Evolutionary conservation across 306 rosid species (phyloP), one percentile per base, ranked within the genome.

Genomic region (Malus asiatica): DNA sequence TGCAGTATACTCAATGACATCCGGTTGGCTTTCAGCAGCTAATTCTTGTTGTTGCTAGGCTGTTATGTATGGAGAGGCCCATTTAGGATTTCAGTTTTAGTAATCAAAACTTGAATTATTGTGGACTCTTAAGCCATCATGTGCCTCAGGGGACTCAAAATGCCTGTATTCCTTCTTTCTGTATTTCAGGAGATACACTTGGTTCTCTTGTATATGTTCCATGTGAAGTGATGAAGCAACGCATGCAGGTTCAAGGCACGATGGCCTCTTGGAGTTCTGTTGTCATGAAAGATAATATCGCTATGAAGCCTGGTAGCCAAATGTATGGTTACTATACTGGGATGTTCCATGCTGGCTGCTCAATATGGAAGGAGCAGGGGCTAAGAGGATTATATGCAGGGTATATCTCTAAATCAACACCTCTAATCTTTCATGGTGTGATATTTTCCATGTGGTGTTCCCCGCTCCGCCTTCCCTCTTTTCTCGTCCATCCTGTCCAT

Each of bases 201-300:
- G 97, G 97, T 81, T 93, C 98, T 61, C 76, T 93, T 88, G 92
- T 93, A 53, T 93, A 90, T 83, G 98, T 93, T 93, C 98, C 98
- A 42, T 93, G 97, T 57, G 98, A 90, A 85, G 98, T 93, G 76
- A 93, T 93, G 77, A 90, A 93, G 86, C 95, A 86, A 70, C 96
- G 97, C 22, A 93, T 93, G 98, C 98, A 93, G 83, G 87, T 93
- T 80, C 98, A 93, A 86, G 97, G 98, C 81, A 88, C 97, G 77
- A 46, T 70, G 78, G 30, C 84, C 55, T 90, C 96, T 73, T 90
- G 98, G 98, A 85, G 82, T 80, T 86, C 95, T 29, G 60, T 74
- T 62, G 45, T 79, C 32, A 66, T 85, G 87, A 90, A 85, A 62
- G 81, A 86, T 64, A 83, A 80, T 72, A 44, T 86, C 59, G 75